A percentile compares a stretch with the other conserved stretches of the same genome.
Evolutionary conservation across 176 grass and related monocot genomes (phyloP).

Genomic region (Avena sativa): DNA sequence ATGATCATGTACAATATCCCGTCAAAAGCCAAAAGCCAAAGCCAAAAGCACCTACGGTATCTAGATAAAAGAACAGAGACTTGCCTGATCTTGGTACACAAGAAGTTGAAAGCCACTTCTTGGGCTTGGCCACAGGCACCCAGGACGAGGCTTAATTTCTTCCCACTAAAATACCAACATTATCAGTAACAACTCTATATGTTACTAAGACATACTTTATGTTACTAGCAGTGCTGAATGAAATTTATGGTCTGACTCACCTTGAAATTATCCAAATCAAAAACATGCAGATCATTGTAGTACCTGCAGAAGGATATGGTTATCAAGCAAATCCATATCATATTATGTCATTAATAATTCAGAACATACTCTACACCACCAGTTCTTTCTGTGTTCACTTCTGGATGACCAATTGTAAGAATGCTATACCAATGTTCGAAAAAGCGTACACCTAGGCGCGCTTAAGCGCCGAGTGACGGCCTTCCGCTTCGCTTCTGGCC

Average conservation of each 20-base stretch:
- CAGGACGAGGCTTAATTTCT: constrained; percentile 92
- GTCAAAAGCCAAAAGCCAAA: too few species aligned
- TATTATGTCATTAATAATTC: constrained; percentile 4
- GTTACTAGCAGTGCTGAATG: not conserved
- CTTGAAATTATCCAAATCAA: constrained; percentile 97
- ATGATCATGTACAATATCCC: too few species aligned
- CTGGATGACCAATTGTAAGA: constrained; percentile 26
- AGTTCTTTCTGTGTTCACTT: constrained; percentile 29
- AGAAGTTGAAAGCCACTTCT: constrained; percentile 98
- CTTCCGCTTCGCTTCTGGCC: too few species aligned
- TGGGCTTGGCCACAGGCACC: constrained; percentile 91
- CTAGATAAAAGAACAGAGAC: constrained; percentile 35
- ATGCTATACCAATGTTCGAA: not conserved
- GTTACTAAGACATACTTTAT: constrained; percentile 18
- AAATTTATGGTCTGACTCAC: constrained; percentile 45
- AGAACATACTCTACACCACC: constrained; percentile 6
- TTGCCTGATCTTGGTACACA: constrained; percentile 96
- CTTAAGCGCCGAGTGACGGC: too few species aligned
- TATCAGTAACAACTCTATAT: constrained; percentile 31
- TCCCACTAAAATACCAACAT: constrained; percentile 75
- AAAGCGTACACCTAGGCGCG: too few species aligned
- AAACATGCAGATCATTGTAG: constrained; percentile 92
- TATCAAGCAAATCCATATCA: constrained; percentile 35
- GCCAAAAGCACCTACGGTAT: constrained; percentile 2
- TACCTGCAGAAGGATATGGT: constrained; percentile 64